Evolutionary conservation across 768 basidiomycete genomes (phyloP), one percentile per base, ranked within the genome.

Genomic region (Hortiboletus campestris): DNA sequence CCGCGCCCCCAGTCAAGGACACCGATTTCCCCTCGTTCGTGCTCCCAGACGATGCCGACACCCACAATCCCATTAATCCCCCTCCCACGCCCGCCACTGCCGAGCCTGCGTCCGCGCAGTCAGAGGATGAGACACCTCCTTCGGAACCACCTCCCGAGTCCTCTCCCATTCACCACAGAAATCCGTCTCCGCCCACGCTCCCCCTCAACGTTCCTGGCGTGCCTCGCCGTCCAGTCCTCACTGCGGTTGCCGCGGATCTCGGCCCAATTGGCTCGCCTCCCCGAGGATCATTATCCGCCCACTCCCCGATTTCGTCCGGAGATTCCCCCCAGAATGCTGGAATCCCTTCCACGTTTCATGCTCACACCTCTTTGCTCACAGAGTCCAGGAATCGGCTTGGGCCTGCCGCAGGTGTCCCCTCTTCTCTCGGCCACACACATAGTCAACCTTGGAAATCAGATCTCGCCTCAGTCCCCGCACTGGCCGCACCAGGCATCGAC

Each of bases 201-300:
- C 85, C 86, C 1, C 73, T 81, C 29, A 84, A 79, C 50, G 72
- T 67, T 9, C 69, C 78, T 20, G 73, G 68, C 32, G 80, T 80
- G 0, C 83, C 83, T 13, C 84, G 83, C 36, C 74, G 78, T 28
- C 68, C 72, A 9, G 71, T 75, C 14, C 65, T 67, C 44, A 66
- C 75, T 44, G 53, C 72, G 50, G 62, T 69, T 43, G 69, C 75
- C 35, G 73, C 76, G 45, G 89, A 89, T 66, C 86, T 89, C 62
- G 91, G 91, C 10, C 89, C 91, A 16, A 91, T 93, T 57, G 91
- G 91, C 2, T 90, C 89, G 4, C 88, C 90, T 10, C 87, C 91
- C 14, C 74, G 76, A 42, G 74, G 77, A 2, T 80, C 73, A 16
- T 62, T 76, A 4, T 52, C 53, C 58, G 79, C 80, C 7, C 83